Conservation (phyloP, 164 flowering plant genomes). For the Protea cynaroides region DNA sequence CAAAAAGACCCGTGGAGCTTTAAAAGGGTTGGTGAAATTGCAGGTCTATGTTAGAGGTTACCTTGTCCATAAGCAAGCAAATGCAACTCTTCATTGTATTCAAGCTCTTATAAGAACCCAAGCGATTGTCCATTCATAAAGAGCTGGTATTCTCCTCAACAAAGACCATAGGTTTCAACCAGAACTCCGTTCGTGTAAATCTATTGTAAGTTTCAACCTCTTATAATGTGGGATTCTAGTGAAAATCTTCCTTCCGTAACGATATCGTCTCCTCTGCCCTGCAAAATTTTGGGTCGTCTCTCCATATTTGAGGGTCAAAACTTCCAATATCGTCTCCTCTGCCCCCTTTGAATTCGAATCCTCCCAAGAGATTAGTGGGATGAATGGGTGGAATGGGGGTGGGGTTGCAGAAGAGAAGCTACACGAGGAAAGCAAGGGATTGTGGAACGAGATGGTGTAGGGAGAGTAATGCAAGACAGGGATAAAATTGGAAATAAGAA, state of each 20-base stretch:
- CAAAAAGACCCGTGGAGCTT: conserved; percentile 50
- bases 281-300: conserved; percentile 40
- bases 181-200: conserved; percentile 30
- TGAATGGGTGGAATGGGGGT: no score
- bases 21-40: conserved; percentile 58
- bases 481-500: no score
- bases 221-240: conserved; percentile 35
- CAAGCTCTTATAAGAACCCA: conserved; percentile 61
- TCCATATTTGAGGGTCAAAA: conserved; percentile 39
- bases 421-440: no score
- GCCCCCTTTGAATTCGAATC: no score
- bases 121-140: conserved; percentile 27
- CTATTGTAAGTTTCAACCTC: conserved; percentile 31
- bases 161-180: conserved; percentile 22
- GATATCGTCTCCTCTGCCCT: conserved; percentile 49
- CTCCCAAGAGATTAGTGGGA: no score
- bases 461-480: no score
- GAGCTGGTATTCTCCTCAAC: conserved; percentile 18
- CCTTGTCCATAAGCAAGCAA: conserved; percentile 46
- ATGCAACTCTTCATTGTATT: conserved; percentile 54
- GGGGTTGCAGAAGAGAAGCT: no score
- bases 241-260: conserved; percentile 38
- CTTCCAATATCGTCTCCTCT: no score
- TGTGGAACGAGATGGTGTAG: no score
- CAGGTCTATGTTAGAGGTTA: conserved; percentile 65